phyloP scores from a whole-genome alignment of 768 basidiomycete species.

The Mycena belliarum region DNA sequence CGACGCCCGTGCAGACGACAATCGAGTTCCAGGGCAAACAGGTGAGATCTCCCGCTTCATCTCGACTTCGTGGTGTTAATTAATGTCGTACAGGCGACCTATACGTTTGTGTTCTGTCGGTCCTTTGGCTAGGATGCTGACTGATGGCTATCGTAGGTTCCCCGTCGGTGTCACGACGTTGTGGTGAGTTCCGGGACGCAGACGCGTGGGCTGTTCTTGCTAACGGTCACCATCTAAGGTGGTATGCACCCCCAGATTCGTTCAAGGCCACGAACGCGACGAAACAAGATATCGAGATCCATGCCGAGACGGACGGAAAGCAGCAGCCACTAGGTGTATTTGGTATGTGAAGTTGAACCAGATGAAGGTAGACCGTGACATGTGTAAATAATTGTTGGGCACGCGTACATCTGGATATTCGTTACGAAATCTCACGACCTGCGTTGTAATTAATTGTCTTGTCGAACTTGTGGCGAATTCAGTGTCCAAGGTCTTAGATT shows the following conservation, averaged over 20 bases:
- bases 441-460: no score
- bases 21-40: conserved; percentile 67
- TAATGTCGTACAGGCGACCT: conserved; percentile 52
- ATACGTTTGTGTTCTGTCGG: conserved; percentile 39
- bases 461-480: no score
- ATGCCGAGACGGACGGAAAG: conserved; percentile 17
- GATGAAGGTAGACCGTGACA: no score
- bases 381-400: no score
- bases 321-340: conserved; percentile 17
- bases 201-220: neutral
- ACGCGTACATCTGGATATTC: neutral
- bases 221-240: conserved; percentile 17
- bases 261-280: conserved; percentile 13
- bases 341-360: conserved; percentile 2
- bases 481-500: no score
- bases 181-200: conserved; percentile 29
- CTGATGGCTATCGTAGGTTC: conserved; percentile 36
- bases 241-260: conserved; percentile 37
- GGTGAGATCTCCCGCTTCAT: conserved; percentile 30
- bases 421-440: neutral
- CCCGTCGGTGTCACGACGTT: conserved; percentile 70
- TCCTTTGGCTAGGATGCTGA: neutral
- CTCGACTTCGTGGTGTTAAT: neutral
- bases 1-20: conserved; percentile 53
- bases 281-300: conserved; percentile 6